Evolutionary conservation across 164 flowering plant genomes (phyloP).

Genomic region (Magnolia sinica): DNA sequence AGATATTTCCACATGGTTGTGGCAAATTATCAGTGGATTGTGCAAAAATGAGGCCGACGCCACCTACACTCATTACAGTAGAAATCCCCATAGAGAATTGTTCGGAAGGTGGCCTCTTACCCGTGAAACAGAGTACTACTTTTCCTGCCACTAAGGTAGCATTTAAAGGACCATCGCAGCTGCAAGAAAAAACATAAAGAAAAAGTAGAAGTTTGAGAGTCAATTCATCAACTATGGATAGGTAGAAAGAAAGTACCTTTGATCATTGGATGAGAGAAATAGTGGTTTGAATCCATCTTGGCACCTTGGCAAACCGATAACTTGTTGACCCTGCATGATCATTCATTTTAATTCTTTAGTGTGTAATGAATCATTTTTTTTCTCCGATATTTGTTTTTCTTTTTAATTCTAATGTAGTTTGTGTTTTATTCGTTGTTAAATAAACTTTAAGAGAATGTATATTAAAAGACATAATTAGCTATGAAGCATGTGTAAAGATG

Average conservation of each 20-base stretch:
- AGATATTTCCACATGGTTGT: slow-evolving; percentile 1
- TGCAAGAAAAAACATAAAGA: not conserved
- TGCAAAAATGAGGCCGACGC: slow-evolving; percentile 22
- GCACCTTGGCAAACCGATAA: not conserved
- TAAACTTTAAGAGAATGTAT: too few relatives aligned
- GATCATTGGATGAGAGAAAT: not conserved
- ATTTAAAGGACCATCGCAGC: slow-evolving; percentile 6
- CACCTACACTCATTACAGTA: slow-evolving; percentile 13
- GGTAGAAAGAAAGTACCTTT: not conserved
- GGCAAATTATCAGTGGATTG: slow-evolving; percentile 10
- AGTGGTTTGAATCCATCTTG: not conserved
- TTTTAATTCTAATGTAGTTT: too few relatives aligned
- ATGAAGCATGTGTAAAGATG: too few relatives aligned
- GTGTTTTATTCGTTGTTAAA: too few relatives aligned
- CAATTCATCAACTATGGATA: not conserved
- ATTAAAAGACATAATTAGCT: too few relatives aligned
- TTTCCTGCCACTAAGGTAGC: slow-evolving; percentile 18
- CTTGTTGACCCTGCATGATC: not conserved
- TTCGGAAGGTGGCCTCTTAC: not conserved
- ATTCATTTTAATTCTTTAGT: too few relatives aligned
- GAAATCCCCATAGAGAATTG: not conserved
- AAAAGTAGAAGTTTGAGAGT: too few relatives aligned
- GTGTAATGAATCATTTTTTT: too few relatives aligned
- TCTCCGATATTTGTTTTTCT: too few relatives aligned
- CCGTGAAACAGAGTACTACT: slow-evolving; percentile 21